phyloP scores from a whole-genome alignment of 2,329 filamentous ascomycete species.

The Pezicula carpinea region DNA sequence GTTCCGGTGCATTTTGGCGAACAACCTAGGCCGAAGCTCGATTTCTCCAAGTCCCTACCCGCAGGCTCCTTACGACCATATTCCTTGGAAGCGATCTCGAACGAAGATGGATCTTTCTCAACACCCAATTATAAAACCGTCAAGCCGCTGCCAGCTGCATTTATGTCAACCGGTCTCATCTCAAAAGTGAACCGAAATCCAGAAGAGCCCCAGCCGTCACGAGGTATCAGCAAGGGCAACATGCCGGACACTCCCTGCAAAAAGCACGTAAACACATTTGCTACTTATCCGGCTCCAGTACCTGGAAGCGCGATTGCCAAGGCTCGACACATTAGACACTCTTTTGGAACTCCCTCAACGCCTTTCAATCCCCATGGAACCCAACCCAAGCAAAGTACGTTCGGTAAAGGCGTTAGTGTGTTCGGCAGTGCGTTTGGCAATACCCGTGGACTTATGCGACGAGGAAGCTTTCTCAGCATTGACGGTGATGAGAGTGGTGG shows the following conservation, averaged over 20 bases:
- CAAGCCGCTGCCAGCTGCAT: constrained; percentile 75
- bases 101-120: constrained; percentile 53
- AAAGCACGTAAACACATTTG: constrained; percentile 67
- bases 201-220: constrained; percentile 55
- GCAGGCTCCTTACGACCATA: constrained; percentile 53
- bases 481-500: constrained; percentile 55
- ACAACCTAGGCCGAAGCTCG: constrained; percentile 43
- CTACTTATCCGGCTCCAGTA: constrained; percentile 55
- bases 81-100: constrained; percentile 32
- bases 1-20: constrained; percentile 51
- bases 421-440: constrained; percentile 53
- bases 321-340: constrained; percentile 59
- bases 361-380: constrained; percentile 64
- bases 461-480: constrained; percentile 72
- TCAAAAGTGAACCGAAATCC: constrained; percentile 89
- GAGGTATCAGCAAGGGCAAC: constrained; percentile 52
- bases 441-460: constrained; percentile 32
- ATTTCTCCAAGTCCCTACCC: constrained; percentile 74
- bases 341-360: constrained; percentile 75
- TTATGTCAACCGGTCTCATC: constrained; percentile 90
- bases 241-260: constrained; percentile 98
- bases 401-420: constrained; percentile 53
- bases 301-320: constrained; percentile 58
- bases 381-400: constrained; percentile 38
- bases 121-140: constrained; percentile 76